Evolutionary conservation across 2,329 filamentous ascomycete species (phyloP).

Genomic region (Ilyonectria mors-panacis): DNA sequence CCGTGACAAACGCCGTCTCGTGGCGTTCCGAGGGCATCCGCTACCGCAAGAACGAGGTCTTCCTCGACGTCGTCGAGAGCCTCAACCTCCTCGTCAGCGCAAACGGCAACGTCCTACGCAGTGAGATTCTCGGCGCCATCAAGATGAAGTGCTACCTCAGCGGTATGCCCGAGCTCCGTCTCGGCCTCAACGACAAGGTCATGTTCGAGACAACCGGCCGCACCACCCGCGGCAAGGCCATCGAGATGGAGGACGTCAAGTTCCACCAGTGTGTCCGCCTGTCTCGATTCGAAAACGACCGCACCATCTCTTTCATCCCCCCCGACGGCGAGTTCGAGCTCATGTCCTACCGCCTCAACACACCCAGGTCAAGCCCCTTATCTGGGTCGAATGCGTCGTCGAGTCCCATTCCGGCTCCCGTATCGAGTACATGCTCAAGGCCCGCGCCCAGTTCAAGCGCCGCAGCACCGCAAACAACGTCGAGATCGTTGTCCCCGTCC

Average conservation of each 20-base stretch:
- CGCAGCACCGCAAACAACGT: constrained; percentile 98
- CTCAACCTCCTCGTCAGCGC: constrained; percentile 95
- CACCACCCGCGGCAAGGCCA: constrained; percentile 93
- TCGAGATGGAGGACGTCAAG: constrained; percentile 99
- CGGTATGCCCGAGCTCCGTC: constrained; percentile 95
- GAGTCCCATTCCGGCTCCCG: constrained; percentile 95
- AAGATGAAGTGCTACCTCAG: constrained; percentile 99
- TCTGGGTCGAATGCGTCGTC: constrained; percentile 98
- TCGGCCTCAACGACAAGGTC: constrained; percentile 98
- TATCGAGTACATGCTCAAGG: constrained; percentile 99
- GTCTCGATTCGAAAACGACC: constrained; percentile 97
- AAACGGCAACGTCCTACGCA: constrained; percentile 94
- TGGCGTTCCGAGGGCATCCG: constrained; percentile 98
- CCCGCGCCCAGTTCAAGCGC: constrained; percentile 97
- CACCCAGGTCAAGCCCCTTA: constrained; percentile 97
- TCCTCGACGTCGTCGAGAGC: constrained; percentile 96
- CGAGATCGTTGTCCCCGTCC: constrained; percentile 96
- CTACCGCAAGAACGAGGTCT: constrained; percentile 99
- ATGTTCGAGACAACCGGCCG: constrained; percentile 99
- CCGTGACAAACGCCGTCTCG: constrained; percentile 97
- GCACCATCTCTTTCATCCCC: constrained; percentile 98
- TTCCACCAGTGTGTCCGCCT: constrained; percentile 98
- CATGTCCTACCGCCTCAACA: constrained; percentile 99
- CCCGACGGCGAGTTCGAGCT: constrained; percentile 99
- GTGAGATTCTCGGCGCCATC: constrained; percentile 95